These are phyloP conservation scores for Xerocomus amazonicus DNA, from an alignment of 1,284 basidiomycete genomes.

Conservation along the genomic window DNA sequence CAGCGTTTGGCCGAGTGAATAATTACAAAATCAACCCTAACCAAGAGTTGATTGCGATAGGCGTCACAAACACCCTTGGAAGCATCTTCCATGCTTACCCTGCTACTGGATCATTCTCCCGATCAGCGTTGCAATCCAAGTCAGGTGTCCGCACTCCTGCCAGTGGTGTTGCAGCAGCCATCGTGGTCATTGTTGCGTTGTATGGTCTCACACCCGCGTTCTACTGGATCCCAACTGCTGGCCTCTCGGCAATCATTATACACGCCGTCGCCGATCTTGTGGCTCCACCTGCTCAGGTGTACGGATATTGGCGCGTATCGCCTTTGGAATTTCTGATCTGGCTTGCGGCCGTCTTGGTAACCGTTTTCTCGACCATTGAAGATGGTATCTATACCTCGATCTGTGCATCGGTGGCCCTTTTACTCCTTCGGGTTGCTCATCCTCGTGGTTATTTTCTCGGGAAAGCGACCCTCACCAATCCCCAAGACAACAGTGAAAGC, in stretches of 20 bases:
- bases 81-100: constrained; percentile 91
- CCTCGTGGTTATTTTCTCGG: constrained; percentile 93
- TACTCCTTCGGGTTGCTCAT: constrained; percentile 88
- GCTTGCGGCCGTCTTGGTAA: constrained; percentile 83
- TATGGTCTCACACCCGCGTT: constrained; percentile 92
- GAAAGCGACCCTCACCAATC: constrained; percentile 48
- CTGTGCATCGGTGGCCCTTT: constrained; percentile 73
- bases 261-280: constrained; percentile 94
- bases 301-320: constrained; percentile 90
- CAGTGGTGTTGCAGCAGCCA: constrained; percentile 83
- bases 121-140: constrained; percentile 93
- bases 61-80: constrained; percentile 89
- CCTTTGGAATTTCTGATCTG: constrained; percentile 95
- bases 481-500: constrained; percentile 32
- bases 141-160: constrained; percentile 94
- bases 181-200: constrained; percentile 90
- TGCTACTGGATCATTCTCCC: constrained; percentile 97
- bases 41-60: constrained; percentile 96
- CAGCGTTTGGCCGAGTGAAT: constrained; percentile 93
- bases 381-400: constrained; percentile 95
- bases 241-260: constrained; percentile 91
- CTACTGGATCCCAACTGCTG: constrained; percentile 80
- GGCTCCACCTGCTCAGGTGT: constrained; percentile 84
- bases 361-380: constrained; percentile 87
- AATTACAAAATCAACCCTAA: constrained; percentile 98